These are phyloP conservation scores for Cardiospermum halicacabum DNA, from an alignment of 345 rosid genomes.

Conservation along the genomic window DNA sequence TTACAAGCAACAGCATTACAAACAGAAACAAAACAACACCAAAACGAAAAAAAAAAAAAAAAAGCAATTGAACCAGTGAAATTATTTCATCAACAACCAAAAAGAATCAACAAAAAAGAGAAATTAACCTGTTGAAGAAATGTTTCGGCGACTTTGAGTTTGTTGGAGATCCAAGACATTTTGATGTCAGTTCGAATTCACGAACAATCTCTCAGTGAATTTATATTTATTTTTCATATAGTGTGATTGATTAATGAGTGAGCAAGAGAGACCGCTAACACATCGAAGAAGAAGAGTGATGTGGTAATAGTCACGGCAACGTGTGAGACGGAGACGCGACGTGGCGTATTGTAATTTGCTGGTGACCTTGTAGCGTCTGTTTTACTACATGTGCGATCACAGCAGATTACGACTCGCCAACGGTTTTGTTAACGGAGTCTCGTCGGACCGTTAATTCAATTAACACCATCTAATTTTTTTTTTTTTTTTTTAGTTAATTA, in stretches of 20 bases:
- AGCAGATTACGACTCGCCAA: constrained; percentile 7
- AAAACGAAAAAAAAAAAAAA: background rate
- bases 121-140: constrained; percentile 65
- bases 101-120: background rate
- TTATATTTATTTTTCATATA: background rate
- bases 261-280: background rate
- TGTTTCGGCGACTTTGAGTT: constrained; percentile 88
- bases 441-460: background rate
- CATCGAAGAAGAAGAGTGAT: background rate
- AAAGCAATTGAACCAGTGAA: too few species aligned
- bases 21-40: constrained; percentile 4
- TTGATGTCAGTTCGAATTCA: background rate
- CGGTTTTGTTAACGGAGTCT: background rate
- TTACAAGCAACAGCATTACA: constrained; percentile 16
- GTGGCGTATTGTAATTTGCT: background rate
- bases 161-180: constrained; percentile 96
- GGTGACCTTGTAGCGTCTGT: background rate
- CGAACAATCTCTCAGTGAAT: background rate
- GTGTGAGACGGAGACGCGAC: background rate
- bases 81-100: constrained; percentile 5
- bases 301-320: background rate
- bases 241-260: background rate
- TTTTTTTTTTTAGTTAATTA: too few species aligned
- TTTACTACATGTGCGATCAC: too few species aligned
- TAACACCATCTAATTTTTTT: too few species aligned